These are phyloP conservation scores for Pachyrhizus erosus DNA, from an alignment of 306 rosid genomes.

Conservation along the genomic window DNA sequence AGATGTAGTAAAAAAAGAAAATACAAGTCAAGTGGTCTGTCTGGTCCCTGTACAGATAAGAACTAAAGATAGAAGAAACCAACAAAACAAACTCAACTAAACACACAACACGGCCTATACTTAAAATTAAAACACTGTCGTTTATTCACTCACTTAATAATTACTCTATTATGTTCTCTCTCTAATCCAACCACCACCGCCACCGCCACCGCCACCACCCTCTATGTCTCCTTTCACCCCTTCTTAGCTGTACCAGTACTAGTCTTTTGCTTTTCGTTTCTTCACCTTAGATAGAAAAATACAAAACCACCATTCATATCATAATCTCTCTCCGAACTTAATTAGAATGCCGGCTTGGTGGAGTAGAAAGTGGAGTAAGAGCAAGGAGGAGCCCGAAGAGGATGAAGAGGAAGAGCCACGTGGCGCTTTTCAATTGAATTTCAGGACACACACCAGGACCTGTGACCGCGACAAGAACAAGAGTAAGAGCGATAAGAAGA, in stretches of 20 bases:
- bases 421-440: constrained; percentile 40
- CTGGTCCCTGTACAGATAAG: not conserved
- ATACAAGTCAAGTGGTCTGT: not conserved
- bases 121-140: not conserved
- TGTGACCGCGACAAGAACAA: constrained; percentile 45
- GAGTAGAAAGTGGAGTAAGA: constrained; percentile 70
- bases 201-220: not conserved
- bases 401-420: constrained; percentile 48
- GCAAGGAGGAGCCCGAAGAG: constrained; percentile 58
- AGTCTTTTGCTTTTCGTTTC: constrained; percentile 44
- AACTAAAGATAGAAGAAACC: not conserved
- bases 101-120: not conserved
- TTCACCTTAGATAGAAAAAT: constrained; percentile 1
- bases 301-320: constrained; percentile 14
- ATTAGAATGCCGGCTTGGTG: constrained; percentile 91
- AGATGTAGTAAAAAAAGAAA: too few relatives aligned
- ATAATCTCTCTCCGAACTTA: too few relatives aligned
- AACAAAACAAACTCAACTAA: constrained; percentile 3
- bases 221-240: not conserved
- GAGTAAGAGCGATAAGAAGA: constrained; percentile 41
- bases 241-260: constrained; percentile 37
- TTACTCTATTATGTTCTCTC: constrained; percentile 30
- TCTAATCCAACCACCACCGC: constrained; percentile 23
- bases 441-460: too few relatives aligned
- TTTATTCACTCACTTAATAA: not conserved